phyloP scores from a whole-genome alignment of 2,329 filamentous ascomycete genomes.

The Lasiodiplodia hormozganensis region DNA sequence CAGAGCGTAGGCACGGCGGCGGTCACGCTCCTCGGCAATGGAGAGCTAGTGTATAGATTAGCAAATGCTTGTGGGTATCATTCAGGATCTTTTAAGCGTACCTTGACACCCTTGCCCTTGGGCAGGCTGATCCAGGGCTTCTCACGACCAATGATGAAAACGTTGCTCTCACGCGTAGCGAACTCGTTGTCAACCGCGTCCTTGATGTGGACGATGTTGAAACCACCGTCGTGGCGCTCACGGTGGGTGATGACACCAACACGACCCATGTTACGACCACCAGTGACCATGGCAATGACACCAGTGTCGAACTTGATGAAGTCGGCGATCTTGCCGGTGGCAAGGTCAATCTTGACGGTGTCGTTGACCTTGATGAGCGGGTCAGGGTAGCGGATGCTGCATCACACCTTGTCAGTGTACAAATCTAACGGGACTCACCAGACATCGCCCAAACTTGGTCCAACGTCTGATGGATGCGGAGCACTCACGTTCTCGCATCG shows the following conservation, averaged over 20 bases:
- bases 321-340: conserved; percentile 97
- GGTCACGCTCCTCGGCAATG: conserved; percentile 99
- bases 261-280: conserved; percentile 99
- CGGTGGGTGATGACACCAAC: conserved; percentile 99
- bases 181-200: conserved; percentile 99
- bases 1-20: conserved; percentile 77
- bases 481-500: conserved; percentile 99
- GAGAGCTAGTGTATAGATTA: conserved; percentile 66
- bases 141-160: conserved; percentile 97
- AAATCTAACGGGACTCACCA: conserved; percentile 34
- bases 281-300: conserved; percentile 97
- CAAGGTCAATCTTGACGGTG: conserved; percentile 98
- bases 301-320: conserved; percentile 99
- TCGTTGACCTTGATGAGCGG: conserved; percentile 99
- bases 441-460: conserved; percentile 92
- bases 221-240: conserved; percentile 99
- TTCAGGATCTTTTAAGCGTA: conserved; percentile 38
- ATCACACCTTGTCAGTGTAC: conserved; percentile 47
- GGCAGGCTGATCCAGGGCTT: conserved; percentile 99
- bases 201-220: conserved; percentile 99
- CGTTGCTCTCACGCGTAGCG: conserved; percentile 98
- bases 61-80: neutral
- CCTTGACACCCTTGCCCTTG: conserved; percentile 99
- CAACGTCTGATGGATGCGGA: conserved; percentile 99
- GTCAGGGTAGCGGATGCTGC: conserved; percentile 98